Percentiles rank a stretch among this genome's conserved stretches.
These are phyloP conservation scores for Datisca glomerata DNA, from an alignment of 306 rosid genomes.

Conservation along the genomic window DNA sequence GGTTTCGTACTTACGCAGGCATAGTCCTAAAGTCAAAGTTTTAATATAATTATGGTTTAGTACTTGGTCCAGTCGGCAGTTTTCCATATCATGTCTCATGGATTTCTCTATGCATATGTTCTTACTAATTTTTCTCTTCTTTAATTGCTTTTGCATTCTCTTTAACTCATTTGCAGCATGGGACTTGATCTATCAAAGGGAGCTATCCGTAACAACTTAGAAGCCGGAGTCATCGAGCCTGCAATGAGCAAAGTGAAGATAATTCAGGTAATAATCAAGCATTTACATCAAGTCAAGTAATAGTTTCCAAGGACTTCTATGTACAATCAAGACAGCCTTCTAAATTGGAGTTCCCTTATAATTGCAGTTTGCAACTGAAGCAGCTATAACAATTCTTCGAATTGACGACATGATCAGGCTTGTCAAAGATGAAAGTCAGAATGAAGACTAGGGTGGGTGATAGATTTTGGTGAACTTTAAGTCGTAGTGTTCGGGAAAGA, in stretches of 20 bases:
- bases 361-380: constrained; percentile 99
- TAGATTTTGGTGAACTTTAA: too few relatives aligned
- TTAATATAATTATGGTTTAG: too few relatives aligned
- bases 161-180: constrained; percentile 41
- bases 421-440: constrained; percentile 77
- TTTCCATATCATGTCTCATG: too few relatives aligned
- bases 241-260: constrained; percentile 99
- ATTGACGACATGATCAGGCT: constrained; percentile 98
- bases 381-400: constrained; percentile 93
- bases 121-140: neutral
- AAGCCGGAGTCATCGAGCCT: constrained; percentile 99
- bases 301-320: too few relatives aligned
- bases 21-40: too few relatives aligned
- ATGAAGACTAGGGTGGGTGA: constrained; percentile 30
- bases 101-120: too few relatives aligned
- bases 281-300: neutral
- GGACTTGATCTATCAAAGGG: constrained; percentile 89
- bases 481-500: too few relatives aligned
- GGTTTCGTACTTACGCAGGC: too few relatives aligned
- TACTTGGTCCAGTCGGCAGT: too few relatives aligned
- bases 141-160: neutral
- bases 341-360: too few relatives aligned
- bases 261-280: constrained; percentile 49
- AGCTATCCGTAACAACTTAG: constrained; percentile 67
- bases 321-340: too few relatives aligned